Base-by-base conservation (phyloP, 306 rosid species). In the Pyrus betulifolia region DNA sequence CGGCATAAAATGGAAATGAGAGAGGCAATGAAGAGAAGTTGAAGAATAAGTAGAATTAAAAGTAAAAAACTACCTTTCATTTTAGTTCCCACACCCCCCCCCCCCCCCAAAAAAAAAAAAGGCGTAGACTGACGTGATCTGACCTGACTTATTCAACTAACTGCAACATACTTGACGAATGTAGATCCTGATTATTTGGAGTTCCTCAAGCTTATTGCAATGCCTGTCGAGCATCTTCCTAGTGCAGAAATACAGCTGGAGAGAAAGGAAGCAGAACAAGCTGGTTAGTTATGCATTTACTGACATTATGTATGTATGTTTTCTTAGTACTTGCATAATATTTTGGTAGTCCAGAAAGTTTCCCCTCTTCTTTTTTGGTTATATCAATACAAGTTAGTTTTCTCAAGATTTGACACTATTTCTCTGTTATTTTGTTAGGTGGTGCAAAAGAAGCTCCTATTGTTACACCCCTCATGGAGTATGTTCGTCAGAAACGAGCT, bases 171-270 rank as follows among this genome's bases (percentile, higher is more conserved):
- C 79, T 78, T 58, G 14, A 44, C 35, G 77, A 74, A 59, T 75
- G 72, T 81, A 95, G 99, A 95, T 85, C 93, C 97, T 3, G 99
- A 92, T 85, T 95, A 95, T 81, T 79, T 95, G 63, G 99, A 95
- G 89, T 95, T 95, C 70, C 97, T 95, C 74, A 90, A 95, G 81
- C 64, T 86, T 81, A 90, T 92, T 83, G 90, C 97, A 55, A 89
- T 88, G 80, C 93, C 97, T 18, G 85, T 85, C 9, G 97, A 92
- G 83, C 90, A 95, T 88, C 97, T 95, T 79, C 99, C 97, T 13
- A 95, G 99, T 87, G 99, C 99, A 40, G 99, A 95, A 77, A 90
- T 95, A 83, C 99, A 95, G 79, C 82, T 95, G 86, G 99, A 95
- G 83, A 90, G 99, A 85, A 95, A 87, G 85, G 97, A 95, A 89